Evolutionary conservation across 805 yeast species (phyloP), one percentile per base, ranked within the genome.

Genomic region (Saturnispora galanensis): DNA sequence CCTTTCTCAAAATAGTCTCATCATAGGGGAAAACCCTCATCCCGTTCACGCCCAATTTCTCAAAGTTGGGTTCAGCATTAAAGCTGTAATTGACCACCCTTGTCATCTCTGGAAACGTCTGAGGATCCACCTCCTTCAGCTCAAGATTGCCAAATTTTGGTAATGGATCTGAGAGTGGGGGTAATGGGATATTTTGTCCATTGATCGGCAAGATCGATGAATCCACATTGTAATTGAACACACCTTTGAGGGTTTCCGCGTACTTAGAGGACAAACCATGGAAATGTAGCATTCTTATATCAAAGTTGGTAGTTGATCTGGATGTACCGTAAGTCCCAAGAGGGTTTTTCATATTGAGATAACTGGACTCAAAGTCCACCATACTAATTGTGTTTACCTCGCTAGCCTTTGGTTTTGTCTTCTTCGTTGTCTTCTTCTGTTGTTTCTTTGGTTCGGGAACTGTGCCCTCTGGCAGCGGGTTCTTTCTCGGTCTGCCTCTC

Each of bases 1-100:
- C 67, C 5, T 33, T 13, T 41, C 66, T 50, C 15, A 51, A 39
- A 7, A 26, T 42, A 10, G 21, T 10, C 10, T 45, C 39, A 31
- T 53, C 51, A 7, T 42, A 40, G 2, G 65, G 64, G 28, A 47
- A 55, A 18, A 44, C 37, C 8, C 50, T 26, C 8, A 42, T 35
- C 30, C 38, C 35, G 21, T 38, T 26, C 9, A 39, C 30, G 11
- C 48, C 45, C 12, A 50, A 30, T 10, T 13, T 29, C 30, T 42
- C 21, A n/a, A 16, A 8, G 9, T 13, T 32, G 7, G 32, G 17
- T 4, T 35, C 35, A 9, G 50, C 41, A 39, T 59, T 52, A 35
- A 52, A 52, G 12, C 47, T 46, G 34, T 57, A 50, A 15, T 51
- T 48, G 12, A 60, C 31, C 1, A 42, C 35, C 4, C 35, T 39